Percentiles rank a stretch among this genome's conserved stretches.
phyloP scores from a whole-genome alignment of 495 filamentous ascomycete genomes.

The Margaritispora aquatica region DNA sequence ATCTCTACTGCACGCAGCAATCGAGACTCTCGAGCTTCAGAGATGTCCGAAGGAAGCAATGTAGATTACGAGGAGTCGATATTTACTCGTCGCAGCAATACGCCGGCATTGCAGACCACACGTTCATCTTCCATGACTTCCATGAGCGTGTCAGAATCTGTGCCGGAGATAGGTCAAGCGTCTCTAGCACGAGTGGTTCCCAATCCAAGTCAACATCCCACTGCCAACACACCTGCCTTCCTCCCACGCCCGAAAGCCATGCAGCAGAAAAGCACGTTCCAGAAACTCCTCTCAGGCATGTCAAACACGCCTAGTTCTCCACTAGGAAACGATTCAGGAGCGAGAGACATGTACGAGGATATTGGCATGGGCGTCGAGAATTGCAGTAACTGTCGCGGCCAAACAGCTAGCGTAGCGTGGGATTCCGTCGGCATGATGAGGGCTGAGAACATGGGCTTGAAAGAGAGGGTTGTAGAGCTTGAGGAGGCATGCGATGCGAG shows the following conservation, averaged over 20 bases:
- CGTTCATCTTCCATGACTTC: background rate
- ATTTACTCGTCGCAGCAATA: conserved; percentile 53
- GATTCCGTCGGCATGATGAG: conserved; percentile 61
- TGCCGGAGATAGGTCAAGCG: conserved; percentile 15
- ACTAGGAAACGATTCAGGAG: too few species aligned
- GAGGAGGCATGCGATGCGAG: too few species aligned
- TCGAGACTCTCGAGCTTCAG: conserved; percentile 29
- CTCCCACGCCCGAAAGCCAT: conserved; percentile 13
- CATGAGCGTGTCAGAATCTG: background rate
- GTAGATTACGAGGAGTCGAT: conserved; percentile 54
- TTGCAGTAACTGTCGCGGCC: conserved; percentile 56
- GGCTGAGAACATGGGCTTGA: conserved; percentile 67
- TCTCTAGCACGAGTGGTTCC: conserved; percentile 12
- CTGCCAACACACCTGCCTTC: background rate
- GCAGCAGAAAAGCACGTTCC: conserved; percentile 39
- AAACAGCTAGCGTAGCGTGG: conserved; percentile 62
- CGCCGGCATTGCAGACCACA: conserved; percentile 33
- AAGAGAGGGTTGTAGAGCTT: conserved; percentile 57
- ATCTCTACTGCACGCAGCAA: conserved; percentile 47
- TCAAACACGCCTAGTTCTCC: too few species aligned
- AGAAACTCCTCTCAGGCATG: conserved; percentile 44
- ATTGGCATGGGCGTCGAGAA: conserved; percentile 26
- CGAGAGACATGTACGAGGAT: too few species aligned
- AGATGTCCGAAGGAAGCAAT: conserved; percentile 46
- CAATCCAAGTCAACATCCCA: conserved; percentile 1